Percentiles rank a stretch among this genome's conserved stretches.
Conservation (phyloP, 1,139 yeast species). For the Candida pseudoviswanathii region DNA sequence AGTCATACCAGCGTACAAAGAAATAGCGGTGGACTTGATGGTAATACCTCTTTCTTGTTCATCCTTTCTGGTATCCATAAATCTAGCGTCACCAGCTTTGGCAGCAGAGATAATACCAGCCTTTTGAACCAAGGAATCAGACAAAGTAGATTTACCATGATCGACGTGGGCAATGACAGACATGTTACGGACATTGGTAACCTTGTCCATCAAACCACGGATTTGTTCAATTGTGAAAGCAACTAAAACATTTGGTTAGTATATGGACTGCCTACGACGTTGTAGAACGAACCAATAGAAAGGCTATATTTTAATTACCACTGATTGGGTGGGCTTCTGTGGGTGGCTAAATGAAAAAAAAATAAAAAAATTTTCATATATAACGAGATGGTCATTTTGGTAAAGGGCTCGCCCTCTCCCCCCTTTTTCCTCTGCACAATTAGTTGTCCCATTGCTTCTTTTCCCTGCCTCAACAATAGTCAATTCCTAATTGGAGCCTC, state of each 20-base stretch:
- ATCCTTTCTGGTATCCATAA: conserved; percentile 99
- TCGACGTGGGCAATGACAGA: conserved; percentile 99
- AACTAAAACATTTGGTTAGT: conserved; percentile 38
- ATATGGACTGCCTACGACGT: conserved; percentile 1
- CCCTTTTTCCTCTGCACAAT: not conserved
- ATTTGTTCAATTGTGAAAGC: conserved; percentile 88
- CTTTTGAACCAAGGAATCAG: conserved; percentile 98
- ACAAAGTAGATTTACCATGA: conserved; percentile 99
- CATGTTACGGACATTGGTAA: conserved; percentile 99
- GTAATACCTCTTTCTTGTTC: conserved; percentile 99
- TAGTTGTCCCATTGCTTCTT: not conserved
- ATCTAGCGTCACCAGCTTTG: conserved; percentile 99
- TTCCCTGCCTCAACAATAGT: not conserved
- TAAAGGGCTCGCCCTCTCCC: not conserved
- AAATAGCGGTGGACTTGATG: conserved; percentile 97
- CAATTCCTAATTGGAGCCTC: too few relatives aligned
- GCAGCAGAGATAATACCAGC: conserved; percentile 99
- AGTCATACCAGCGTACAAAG: conserved; percentile 85
- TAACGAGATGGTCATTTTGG: conserved; percentile 1
- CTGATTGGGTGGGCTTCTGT: not conserved
- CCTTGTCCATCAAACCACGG: conserved; percentile 99
- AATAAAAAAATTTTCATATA: not conserved
- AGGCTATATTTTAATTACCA: too few relatives aligned
- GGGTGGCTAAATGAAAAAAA: not conserved
- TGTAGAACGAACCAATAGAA: not conserved